Conservation (phyloP, 2,329 filamentous ascomycete species). For the Stachybotrys elegans region DNA sequence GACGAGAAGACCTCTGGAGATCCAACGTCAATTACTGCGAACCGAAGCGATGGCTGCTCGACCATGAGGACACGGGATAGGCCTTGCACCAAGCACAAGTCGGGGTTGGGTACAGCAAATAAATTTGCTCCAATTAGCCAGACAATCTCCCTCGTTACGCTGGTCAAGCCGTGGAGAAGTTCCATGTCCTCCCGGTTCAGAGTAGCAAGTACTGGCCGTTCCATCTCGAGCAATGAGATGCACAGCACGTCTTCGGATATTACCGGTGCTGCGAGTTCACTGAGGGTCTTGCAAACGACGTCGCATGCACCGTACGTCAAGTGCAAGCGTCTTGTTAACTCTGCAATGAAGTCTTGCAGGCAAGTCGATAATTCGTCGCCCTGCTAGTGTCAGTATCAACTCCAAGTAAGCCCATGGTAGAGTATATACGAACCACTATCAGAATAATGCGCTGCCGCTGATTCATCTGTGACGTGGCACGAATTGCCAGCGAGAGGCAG, state of each 20-base stretch:
- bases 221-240: slow-evolving; percentile 5
- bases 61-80: slow-evolving; percentile 5
- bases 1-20: no score
- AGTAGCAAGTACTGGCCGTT: slow-evolving; percentile 5
- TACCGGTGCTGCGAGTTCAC: neutral
- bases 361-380: neutral
- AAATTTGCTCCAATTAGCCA: slow-evolving; percentile 1
- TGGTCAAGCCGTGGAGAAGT: slow-evolving; percentile 1
- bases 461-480: no score
- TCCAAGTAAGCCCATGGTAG: no score
- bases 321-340: no score
- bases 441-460: no score
- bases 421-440: no score
- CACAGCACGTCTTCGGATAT: neutral
- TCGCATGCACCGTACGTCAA: neutral
- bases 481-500: no score
- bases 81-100: slow-evolving; percentile 3
- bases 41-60: slow-evolving; percentile 5
- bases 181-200: slow-evolving; percentile 5
- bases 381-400: neutral
- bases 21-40: slow-evolving; percentile 1
- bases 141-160: neutral
- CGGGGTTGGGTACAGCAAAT: neutral
- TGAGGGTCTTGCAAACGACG: neutral
- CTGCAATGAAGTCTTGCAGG: neutral